Percentiles rank a stretch among this genome's conserved stretches.
phyloP scores from a whole-genome alignment of 2,329 filamentous ascomycete species.

The Ciborinia camelliae region DNA sequence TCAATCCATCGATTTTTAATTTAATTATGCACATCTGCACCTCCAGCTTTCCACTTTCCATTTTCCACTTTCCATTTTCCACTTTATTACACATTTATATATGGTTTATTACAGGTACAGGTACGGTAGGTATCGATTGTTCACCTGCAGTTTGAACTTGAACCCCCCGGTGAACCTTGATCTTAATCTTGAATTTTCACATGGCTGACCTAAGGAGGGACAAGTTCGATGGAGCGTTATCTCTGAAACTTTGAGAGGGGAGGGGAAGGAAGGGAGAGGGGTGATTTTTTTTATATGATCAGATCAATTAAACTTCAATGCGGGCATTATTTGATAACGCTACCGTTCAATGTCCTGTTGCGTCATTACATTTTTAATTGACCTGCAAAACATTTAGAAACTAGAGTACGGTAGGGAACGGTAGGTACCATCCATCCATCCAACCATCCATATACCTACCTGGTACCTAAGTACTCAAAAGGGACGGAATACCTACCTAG shows the following conservation, averaged over 20 bases:
- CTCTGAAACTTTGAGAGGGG: slow-evolving; percentile 14
- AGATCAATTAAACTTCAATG: slow-evolving; percentile 18
- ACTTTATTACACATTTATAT: not conserved
- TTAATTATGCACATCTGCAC: not conserved
- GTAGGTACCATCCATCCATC: no score
- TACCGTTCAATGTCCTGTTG: no score
- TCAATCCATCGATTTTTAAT: not conserved
- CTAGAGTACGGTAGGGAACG: no score
- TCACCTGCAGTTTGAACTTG: no score
- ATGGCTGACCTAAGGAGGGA: not conserved
- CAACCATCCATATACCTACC: no score
- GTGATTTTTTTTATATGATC: slow-evolving; percentile 12
- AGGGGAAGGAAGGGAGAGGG: no score
- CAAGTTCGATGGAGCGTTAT: not conserved
- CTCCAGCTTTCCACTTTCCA: no score
- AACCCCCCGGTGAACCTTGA: not conserved
- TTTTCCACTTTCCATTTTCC: no score
- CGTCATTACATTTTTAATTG: not conserved
- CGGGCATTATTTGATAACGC: slow-evolving; percentile 14
- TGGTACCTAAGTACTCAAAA: no score
- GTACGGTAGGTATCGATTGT: no score
- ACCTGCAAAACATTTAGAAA: not conserved
- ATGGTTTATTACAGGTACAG: not conserved
- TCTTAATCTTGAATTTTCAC: not conserved
- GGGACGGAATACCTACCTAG: no score